Conservation (phyloP, 805 yeast species). For the Nadsonia fulvescens region DNA sequence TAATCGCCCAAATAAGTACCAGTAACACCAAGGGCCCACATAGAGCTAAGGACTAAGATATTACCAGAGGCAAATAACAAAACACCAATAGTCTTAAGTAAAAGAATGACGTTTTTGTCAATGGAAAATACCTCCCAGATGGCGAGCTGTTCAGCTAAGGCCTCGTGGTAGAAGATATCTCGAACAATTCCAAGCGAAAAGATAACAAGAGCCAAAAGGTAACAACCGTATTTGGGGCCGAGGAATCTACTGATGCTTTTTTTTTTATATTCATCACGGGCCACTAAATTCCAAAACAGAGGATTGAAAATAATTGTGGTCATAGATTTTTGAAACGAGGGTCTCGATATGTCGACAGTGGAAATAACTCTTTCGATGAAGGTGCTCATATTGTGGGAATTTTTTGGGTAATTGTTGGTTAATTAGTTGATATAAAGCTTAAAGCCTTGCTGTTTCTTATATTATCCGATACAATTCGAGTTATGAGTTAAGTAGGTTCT, state of each 20-base stretch:
- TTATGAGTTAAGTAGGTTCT: no score
- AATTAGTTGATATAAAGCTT: no score
- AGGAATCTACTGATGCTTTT: slow-evolving; percentile 56
- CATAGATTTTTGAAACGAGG: no score
- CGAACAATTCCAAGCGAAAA: slow-evolving; percentile 72
- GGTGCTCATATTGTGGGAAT: no score
- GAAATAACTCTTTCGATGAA: no score
- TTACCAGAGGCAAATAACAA: slow-evolving; percentile 51
- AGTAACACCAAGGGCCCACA: slow-evolving; percentile 86
- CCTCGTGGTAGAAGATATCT: slow-evolving; percentile 52
- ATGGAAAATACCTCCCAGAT: no score
- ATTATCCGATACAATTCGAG: no score
- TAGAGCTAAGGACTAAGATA: slow-evolving; percentile 60
- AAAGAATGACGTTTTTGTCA: slow-evolving; percentile 22
- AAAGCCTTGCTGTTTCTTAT: no score
- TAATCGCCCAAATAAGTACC: slow-evolving; percentile 96
- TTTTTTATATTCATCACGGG: slow-evolving; percentile 67
- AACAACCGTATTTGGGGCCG: slow-evolving; percentile 58
- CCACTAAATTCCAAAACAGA: slow-evolving; percentile 85
- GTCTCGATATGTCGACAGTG: no score
- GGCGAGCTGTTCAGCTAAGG: slow-evolving; percentile 54
- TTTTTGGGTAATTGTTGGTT: no score
- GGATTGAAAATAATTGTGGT: slow-evolving; percentile 78
- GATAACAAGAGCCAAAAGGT: slow-evolving; percentile 62
- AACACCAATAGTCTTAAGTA: slow-evolving; percentile 34